Conservation (phyloP, 441 rosid species). For the Bocquillonia castaneifolia region DNA sequence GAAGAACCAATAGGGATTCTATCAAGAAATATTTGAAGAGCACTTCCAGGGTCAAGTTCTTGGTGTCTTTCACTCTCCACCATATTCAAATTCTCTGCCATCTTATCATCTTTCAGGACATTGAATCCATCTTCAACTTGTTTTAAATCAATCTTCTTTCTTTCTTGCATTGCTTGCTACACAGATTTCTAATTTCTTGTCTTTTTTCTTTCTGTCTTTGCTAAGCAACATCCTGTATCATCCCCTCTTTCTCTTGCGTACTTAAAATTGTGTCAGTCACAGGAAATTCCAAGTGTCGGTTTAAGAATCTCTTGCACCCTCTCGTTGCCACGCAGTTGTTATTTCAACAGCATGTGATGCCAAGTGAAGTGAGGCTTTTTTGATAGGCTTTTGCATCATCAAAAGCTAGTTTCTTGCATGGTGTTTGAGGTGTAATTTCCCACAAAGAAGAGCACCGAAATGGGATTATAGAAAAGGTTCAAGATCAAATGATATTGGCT, state of each 20-base stretch:
- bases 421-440: too few relatives aligned
- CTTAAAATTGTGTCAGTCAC: not conserved
- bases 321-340: not conserved
- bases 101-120: conserved; percentile 1
- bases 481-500: not conserved
- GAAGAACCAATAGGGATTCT: conserved; percentile 38
- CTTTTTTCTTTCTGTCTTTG: too few relatives aligned
- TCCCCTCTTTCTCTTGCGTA: not conserved
- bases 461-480: too few relatives aligned
- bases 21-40: conserved; percentile 40
- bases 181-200: not conserved
- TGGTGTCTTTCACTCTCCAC: conserved; percentile 2
- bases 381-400: too few relatives aligned
- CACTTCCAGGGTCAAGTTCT: conserved; percentile 25
- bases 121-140: conserved; percentile 20
- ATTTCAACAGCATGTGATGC: not conserved
- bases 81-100: conserved; percentile 2
- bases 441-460: too few relatives aligned
- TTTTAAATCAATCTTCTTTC: conserved; percentile 19
- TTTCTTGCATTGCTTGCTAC: conserved; percentile 15
- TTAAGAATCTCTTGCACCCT: not conserved
- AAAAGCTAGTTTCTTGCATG: too few relatives aligned
- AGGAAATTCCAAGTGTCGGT: not conserved
- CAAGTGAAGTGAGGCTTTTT: too few relatives aligned
- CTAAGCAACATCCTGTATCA: not conserved